Percentiles rank a stretch among this genome's conserved stretches.
Evolutionary conservation across 192 early-diverging fungal genomes (phyloP).

Genomic region (Backusella tarrabulga): DNA sequence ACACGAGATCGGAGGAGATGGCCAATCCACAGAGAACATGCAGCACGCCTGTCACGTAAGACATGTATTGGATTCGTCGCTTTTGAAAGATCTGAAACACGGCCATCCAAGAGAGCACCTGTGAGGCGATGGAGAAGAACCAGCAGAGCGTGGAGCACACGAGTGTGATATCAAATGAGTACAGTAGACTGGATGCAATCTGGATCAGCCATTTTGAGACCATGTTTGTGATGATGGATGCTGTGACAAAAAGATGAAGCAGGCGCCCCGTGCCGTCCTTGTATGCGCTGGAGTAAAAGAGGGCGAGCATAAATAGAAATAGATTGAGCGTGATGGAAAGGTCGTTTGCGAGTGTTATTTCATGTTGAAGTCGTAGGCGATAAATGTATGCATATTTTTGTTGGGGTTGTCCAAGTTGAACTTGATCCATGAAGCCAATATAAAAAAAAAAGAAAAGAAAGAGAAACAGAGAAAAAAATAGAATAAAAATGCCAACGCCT

Average conservation of each 20-base stretch:
- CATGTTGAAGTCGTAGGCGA: neutral
- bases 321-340: neutral
- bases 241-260: neutral
- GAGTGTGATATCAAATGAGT: neutral
- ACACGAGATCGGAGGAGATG: neutral
- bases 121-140: neutral
- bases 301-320: neutral
- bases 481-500: no score
- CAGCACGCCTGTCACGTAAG: neutral
- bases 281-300: neutral
- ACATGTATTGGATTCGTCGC: neutral
- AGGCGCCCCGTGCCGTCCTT: neutral
- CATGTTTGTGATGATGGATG: neutral
- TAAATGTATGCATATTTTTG: neutral
- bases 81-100: neutral
- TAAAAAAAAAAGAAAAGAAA: no score
- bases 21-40: neutral
- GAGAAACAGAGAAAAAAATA: no score
- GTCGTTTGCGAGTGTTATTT: neutral
- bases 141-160: neutral
- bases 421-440: neutral
- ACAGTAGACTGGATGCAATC: neutral
- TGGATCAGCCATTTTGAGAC: neutral
- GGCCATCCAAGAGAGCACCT: neutral
- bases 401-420: neutral